Percentiles rank a stretch among this genome's conserved stretches.
phyloP scores from a whole-genome alignment of 129 eudicot species.

The Flaveria sonorensis region DNA sequence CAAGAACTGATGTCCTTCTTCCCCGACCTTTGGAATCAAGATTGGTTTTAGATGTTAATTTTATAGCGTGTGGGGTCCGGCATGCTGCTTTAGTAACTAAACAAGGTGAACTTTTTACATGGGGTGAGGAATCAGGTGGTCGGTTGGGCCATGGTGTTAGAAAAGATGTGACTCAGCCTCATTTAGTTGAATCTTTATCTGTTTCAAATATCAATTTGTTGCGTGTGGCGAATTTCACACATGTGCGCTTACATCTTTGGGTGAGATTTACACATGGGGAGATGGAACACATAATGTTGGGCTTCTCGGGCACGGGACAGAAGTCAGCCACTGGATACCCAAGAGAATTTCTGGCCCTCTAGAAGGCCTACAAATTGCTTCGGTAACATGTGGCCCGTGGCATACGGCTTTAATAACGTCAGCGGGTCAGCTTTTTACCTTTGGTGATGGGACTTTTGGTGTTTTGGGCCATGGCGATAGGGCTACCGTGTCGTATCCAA shows the following conservation, averaged over 20 bases:
- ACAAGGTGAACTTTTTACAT: conserved; percentile 87
- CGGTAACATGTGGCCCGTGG: conserved; percentile 90
- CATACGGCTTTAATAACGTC: conserved; percentile 87
- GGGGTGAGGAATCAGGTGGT: conserved; percentile 99
- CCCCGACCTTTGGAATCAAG: conserved; percentile 82
- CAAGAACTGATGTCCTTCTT: conserved; percentile 68
- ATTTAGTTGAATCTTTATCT: conserved; percentile 69
- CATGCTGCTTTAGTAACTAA: conserved; percentile 86
- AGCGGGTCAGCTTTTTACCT: conserved; percentile 85
- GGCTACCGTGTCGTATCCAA: conserved; percentile 61
- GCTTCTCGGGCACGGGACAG: conserved; percentile 89
- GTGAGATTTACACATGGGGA: conserved; percentile 92
- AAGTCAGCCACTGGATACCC: conserved; percentile 91
- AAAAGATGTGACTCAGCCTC: conserved; percentile 73
- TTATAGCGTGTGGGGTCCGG: conserved; percentile 81
- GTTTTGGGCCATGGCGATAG: conserved; percentile 88
- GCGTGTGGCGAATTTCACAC: conserved; percentile 96
- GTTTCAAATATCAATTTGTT: conserved; percentile 58
- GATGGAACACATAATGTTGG: conserved; percentile 93
- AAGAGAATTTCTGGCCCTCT: conserved; percentile 81
- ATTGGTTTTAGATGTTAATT: conserved; percentile 79
- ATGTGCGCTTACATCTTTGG: conserved; percentile 79
- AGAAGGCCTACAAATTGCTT: conserved; percentile 77
- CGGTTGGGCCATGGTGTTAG: conserved; percentile 93
- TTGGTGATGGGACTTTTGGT: conserved; percentile 94